Percentiles rank a stretch among this genome's conserved stretches.
Conservation (phyloP, 2,329 filamentous ascomycete genomes). For the Diplodia mutila region DNA sequence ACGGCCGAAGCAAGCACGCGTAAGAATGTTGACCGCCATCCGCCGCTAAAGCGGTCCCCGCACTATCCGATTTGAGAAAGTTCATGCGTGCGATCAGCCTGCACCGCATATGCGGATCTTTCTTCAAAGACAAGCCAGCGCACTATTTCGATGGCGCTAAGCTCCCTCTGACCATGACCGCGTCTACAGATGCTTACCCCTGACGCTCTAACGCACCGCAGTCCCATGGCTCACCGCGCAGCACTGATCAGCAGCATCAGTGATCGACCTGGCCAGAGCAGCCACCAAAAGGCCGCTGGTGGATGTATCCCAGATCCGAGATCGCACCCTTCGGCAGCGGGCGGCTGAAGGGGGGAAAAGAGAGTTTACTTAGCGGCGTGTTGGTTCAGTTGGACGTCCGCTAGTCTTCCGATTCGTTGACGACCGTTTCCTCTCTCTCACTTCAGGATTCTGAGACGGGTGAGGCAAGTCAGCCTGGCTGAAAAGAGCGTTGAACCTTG, state of each 20-base stretch:
- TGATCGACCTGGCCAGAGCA: neutral
- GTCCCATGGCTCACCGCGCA: neutral
- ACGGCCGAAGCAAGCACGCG: neutral
- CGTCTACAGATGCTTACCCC: neutral
- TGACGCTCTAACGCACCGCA: neutral
- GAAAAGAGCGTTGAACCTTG: neutral
- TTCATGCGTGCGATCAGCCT: neutral
- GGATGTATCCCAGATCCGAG: neutral
- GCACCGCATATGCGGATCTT: neutral
- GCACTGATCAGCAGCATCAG: neutral
- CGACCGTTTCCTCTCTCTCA: neutral
- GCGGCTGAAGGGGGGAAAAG: neutral
- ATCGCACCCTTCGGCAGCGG: neutral
- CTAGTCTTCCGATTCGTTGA: neutral
- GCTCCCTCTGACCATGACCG: neutral
- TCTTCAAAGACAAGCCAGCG: neutral
- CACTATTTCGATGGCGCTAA: neutral
- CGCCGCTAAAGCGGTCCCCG: neutral
- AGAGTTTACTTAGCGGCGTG: neutral
- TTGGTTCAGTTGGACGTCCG: neutral
- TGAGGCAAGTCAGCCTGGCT: neutral
- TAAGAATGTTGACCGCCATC: neutral
- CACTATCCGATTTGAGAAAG: neutral
- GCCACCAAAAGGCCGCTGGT: neutral
- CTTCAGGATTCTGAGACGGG: neutral